A percentile compares a stretch with the other conserved stretches of the same genome.
These are phyloP conservation scores for Lyophyllum decastes DNA, from an alignment of 768 basidiomycete genomes.

Conservation along the genomic window DNA sequence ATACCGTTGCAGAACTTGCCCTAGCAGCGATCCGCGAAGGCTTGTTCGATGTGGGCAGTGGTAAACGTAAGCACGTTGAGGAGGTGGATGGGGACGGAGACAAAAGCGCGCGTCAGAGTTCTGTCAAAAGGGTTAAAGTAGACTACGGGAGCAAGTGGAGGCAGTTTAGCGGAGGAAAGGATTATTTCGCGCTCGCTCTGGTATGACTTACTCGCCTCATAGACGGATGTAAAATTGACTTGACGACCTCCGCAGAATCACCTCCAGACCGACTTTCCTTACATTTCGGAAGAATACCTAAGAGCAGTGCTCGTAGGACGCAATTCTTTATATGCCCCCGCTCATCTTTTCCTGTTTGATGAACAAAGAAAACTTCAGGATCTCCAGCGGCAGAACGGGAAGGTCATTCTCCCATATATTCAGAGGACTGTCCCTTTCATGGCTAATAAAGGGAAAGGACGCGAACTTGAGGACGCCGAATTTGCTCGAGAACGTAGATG, in stretches of 20 bases:
- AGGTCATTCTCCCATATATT: slow-evolving; percentile 29
- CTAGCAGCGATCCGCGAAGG: neutral
- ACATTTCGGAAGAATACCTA: slow-evolving; percentile 49
- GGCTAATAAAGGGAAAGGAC: slow-evolving; percentile 44
- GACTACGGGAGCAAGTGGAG: slow-evolving; percentile 2
- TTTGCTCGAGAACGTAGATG: slow-evolving; percentile 40
- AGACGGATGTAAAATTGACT: neutral
- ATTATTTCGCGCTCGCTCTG: slow-evolving; percentile 13
- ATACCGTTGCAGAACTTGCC: neutral
- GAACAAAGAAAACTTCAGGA: slow-evolving; percentile 19
- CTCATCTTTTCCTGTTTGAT: slow-evolving; percentile 46
- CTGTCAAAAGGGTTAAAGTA: slow-evolving; percentile 4
- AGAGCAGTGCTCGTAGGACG: slow-evolving; percentile 34
- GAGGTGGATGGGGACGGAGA: neutral
- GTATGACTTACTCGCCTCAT: neutral
- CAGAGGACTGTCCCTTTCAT: slow-evolving; percentile 29
- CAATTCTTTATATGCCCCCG: slow-evolving; percentile 53
- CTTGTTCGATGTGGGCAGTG: neutral
- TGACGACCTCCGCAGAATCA: slow-evolving; percentile 37
- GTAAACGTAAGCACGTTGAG: slow-evolving; percentile 5
- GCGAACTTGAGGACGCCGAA: slow-evolving; percentile 41
- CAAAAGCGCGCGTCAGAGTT: neutral
- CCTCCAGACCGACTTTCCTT: slow-evolving; percentile 50
- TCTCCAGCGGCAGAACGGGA: neutral
- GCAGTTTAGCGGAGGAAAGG: neutral